Evolutionary conservation across 148 eudicot species (phyloP).

Genomic region (Rheum nobile): DNA sequence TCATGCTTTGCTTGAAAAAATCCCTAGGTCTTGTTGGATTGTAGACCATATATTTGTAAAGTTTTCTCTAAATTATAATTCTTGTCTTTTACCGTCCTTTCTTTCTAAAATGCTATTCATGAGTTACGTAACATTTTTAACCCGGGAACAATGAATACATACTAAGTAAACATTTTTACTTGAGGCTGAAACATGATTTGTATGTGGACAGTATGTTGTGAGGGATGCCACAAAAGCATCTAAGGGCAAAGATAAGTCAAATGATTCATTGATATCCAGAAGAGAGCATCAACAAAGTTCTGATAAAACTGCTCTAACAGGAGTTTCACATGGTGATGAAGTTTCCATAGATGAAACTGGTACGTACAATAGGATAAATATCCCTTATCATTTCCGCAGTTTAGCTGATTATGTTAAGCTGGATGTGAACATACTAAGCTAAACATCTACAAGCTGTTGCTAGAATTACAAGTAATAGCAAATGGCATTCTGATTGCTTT

Average conservation of each 20-base stretch:
- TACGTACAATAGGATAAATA: background rate
- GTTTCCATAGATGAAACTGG: conserved; percentile 1
- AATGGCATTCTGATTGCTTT: too few species aligned
- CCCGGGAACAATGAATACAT: background rate
- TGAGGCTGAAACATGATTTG: background rate
- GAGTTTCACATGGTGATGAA: background rate
- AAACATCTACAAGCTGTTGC: background rate
- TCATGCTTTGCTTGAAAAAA: background rate
- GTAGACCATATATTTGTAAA: background rate
- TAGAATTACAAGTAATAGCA: background rate
- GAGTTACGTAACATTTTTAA: background rate
- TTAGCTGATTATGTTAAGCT: background rate
- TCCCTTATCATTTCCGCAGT: background rate
- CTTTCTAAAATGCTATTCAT: background rate
- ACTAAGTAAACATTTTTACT: background rate
- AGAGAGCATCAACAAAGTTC: background rate
- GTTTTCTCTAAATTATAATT: background rate
- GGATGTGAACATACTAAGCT: background rate
- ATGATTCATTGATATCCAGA: background rate
- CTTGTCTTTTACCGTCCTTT: background rate
- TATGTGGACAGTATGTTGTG: conserved; percentile 1
- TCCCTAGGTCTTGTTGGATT: background rate
- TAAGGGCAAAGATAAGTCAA: background rate
- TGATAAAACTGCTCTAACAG: background rate
- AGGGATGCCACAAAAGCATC: background rate